Conservation (phyloP, 805 yeast species). For the Scheffersomyces lignosus region DNA sequence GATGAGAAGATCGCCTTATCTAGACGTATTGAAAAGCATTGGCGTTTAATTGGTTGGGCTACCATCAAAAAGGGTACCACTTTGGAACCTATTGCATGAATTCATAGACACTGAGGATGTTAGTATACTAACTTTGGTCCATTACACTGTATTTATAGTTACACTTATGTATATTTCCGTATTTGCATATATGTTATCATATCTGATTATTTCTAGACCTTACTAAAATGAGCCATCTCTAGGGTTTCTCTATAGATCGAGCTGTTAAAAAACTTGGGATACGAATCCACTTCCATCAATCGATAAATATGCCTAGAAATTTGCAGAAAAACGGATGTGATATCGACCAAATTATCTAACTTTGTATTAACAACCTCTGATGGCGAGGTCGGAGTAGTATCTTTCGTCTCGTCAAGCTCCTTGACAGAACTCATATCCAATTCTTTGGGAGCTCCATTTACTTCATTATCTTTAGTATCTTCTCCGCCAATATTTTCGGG, state of each 20-base stretch:
- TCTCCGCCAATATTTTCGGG: too few relatives aligned
- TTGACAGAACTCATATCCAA: conserved; percentile 7
- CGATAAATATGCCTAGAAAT: conserved; percentile 51
- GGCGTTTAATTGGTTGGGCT: conserved; percentile 99
- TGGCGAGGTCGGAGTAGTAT: background rate
- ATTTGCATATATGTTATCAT: background rate
- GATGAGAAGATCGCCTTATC: conserved; percentile 98
- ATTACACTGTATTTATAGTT: conserved; percentile 3
- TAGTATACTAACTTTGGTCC: background rate
- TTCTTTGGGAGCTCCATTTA: conserved; percentile 2
- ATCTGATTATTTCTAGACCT: background rate
- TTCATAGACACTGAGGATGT: background rate
- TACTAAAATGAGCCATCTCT: background rate
- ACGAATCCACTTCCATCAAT: conserved; percentile 72
- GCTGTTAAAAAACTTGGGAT: conserved; percentile 60
- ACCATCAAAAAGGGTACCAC: conserved; percentile 93
- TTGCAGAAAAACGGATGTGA: conserved; percentile 41
- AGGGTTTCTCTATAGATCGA: conserved; percentile 12
- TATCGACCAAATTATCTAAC: conserved; percentile 13
- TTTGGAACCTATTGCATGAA: conserved; percentile 67
- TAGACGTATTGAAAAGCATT: conserved; percentile 98
- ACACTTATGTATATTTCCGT: background rate
- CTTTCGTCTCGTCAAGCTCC: too few relatives aligned
- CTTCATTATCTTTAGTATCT: too few relatives aligned
- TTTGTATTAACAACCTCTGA: background rate